Base-by-base conservation (phyloP, 306 rosid genomes). In the Casuarina equisetifolia region DNA sequence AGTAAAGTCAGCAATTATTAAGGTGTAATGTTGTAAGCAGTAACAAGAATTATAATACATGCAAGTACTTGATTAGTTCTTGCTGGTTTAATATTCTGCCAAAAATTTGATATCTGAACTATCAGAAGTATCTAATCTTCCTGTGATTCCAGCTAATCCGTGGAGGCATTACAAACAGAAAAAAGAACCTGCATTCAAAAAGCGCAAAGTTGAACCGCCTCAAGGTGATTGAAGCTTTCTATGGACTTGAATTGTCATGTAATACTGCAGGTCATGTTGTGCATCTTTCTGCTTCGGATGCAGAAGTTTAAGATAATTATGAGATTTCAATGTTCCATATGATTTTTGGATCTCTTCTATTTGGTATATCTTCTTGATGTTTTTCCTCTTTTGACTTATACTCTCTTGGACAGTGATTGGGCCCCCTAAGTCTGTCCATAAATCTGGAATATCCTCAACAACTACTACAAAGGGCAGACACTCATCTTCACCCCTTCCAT, bases 121-220 rank as follows among this genome's bases (percentile, higher is more conserved):
- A 59, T 78, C 72, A 74, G 57, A 78, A 45, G 76, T 48, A 52
- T 77, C 79, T 78, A 82, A 70, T 81, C 13, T 75, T 85, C 81
- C 58, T 76, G 74, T 72, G 35, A 87, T 82, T 85, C 78, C 85
- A 95, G 99, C 87, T 81, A 90, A 88, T 79, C 6, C 94, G 1
- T 80, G 99, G 98, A 95, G 85, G 85, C 83, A 71, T 78, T 87
- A 32, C 83, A 87, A 69, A 84, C 86, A 81, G 70, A 95, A 91
- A 88, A 95, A 90, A 84, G 98, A 95, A 73, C 88, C 91, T 75
- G 89, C 89, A 57, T 80, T 83, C 40, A 95, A 90, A 88, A 92
- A 91, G 85, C 90, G 85, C 83, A 95, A 86, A 89, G 87, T 74
- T 62, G 98, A 89, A 79, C 84, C 85, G 74, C 86, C 85, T 85